Evolutionary conservation across 2,329 filamentous ascomycete genomes (phyloP), one percentile per base, ranked within the genome.

Genomic region (Fusarium tjaetaba): DNA sequence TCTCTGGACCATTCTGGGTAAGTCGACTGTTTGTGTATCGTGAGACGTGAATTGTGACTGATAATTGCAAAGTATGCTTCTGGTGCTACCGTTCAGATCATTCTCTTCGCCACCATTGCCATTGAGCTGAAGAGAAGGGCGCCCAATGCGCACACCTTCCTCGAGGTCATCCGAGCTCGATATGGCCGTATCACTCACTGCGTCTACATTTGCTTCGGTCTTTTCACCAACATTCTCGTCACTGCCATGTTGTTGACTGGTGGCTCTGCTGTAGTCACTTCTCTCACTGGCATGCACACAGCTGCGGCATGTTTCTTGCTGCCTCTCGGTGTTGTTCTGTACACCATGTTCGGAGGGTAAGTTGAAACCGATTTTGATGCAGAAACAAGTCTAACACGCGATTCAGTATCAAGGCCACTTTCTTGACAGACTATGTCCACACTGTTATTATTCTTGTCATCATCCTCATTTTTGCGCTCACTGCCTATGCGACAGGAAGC

Each of bases 201-300:
- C 11, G 93, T 95, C 5, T 97, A 94, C 80, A 93, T 95, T 73
- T 86, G 92, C 5, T 97, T 97, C 73, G 94, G 93, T 36, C 84
- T 96, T 22, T 91, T 93, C 82, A 97, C 94, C 41, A 95, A 96
- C 78, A 93, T 97, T 46, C 87, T 97, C 9, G 95, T 97, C 38
- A 96, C 94, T 4, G 91, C 94, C 55, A 97, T 97, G 94, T 84
- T 97, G 56, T 88, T 97, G 70, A 94, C 94, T 24, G 95, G 95
- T 68, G 95, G 94, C 46, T 79, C 83, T 9, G 83, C 83, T 1
- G 95, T 96, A 0, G 88, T 85, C 48, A 81, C 81, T 9, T 81
- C 84, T 1, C 74, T 85, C 24, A 85, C 84, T 2, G 84, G 84
- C 28, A 82, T 84, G 74, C 80, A 82, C 59, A 94, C 93, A 20